Evolutionary conservation across 129 eudicot genomes (phyloP), one percentile per base, ranked within the genome.

Genomic region (Flaveria linearis): DNA sequence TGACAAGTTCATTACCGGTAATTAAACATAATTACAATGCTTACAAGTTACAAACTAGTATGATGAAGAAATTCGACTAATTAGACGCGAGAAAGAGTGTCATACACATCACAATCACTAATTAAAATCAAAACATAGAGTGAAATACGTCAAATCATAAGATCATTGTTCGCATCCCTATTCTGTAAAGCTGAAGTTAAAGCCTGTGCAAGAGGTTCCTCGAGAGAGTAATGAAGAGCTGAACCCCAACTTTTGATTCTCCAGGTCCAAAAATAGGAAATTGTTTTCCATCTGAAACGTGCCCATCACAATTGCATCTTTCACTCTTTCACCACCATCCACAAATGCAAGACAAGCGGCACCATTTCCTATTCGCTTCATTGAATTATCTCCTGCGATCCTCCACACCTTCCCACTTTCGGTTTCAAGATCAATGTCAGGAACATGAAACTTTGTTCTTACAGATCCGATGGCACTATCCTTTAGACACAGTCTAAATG

Each of bases 201-300:
- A 84, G 64, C 56, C 76, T 5, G 30, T 73, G 53, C 88, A 85
- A 0, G 83, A 69, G 43, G 86, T 85, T 58, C 72, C 60, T 41
- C 33, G 52, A 22, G 50, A 60, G 5, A 82, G 64, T 58, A 85
- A 68, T 1, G 80, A 25, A 55, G 83, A 74, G 51, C 83, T 85
- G 69, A 85, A 82, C 0, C 88, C 88, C 57, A 85, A 70, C 81
- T 72, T 74, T 15, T 76, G 80, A 36, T 60, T 74, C 18, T 4
- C 82, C 57, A 78, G 17, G 71, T 85, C 86, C 64, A 85, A 56
- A 47, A 45, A 63, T 55, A 78, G 68, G 51, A 83, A 78, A n/a
- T 70, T 78, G 30, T 83, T 75, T 33, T 83, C 83, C 80, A 83
- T 66, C 56, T 83, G 86, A 73, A 63, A 78, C 2, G 68, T 72